Evolutionary conservation across 305 asterid genomes (phyloP), one percentile per base, ranked within the genome.

Genomic region (Rubia peregrina): DNA sequence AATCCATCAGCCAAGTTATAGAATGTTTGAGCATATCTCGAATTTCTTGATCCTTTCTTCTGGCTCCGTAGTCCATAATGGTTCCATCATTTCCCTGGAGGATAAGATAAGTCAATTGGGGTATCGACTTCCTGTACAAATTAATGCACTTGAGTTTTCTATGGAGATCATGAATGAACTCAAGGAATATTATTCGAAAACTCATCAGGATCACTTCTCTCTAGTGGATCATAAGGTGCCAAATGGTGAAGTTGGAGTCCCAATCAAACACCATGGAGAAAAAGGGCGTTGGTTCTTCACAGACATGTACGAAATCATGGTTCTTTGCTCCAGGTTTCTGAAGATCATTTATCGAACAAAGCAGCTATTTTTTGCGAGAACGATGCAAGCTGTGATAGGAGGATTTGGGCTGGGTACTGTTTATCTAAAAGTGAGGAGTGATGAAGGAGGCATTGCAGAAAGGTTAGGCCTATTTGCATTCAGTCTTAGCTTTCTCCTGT

Each of bases 311-410:
- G 98, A 92, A 78, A 83, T 88, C 49, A 61, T 76, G 69, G 88
- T 85, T 60, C 89, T 92, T 21, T 88, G 95, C 43, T 48, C 75
- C 36, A 80, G 98, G 77, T 84, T 92, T 70, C 84, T 96, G 84
- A 92, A 92, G 76, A 88, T 88, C 65, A 92, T 92, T 14, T 92
- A 87, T 87, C 73, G 96, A 89, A 89, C 98, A 53, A 92, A 92
- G 80, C 98, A 92, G 77, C 83, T 92, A 19, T 79, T 88, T 43
- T 75, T 92, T 30, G 98, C 96, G 0, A 84, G 98, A 73, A 85
- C 96, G 0, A 87, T 92, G 96, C 98, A 92, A 68, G 96, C 96
- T 0, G 73, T 92, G 7, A 88, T 92, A 3, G 96, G 98, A 74
- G 98, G 97, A n/a, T 80, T 92, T 16, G 96, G 98, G 9, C 70